Evolutionary conservation across 176 grass and related monocot genomes (phyloP), one percentile per base, ranked within the genome.

Genomic region (Carex cristatella): DNA sequence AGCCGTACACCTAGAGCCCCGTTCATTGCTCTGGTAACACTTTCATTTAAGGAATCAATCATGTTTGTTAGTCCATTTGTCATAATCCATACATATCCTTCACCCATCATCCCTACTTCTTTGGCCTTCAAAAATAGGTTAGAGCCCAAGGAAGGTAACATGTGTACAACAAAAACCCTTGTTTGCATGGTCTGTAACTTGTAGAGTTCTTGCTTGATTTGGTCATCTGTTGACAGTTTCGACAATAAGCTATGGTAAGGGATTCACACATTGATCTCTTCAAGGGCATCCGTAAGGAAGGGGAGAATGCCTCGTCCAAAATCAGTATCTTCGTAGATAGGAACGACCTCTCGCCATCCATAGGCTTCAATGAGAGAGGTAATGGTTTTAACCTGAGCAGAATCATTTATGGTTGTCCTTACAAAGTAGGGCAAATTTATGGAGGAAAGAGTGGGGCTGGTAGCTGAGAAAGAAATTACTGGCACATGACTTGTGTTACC

Each of bases 291-390:
- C 1, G 54, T 28, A 56, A 94, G 86, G 19, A 87, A 75, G 37
- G 86, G 86, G 44, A 94, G 28, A 7, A 94, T 89, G 72, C 86
- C 85, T 58, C 84, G 82, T 3, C 93, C 90, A 65, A 88, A 89
- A 2, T 90, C 65, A 3, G 61, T 83, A 7, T 92, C 88, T 5
- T 89, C 82, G 18, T 89, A 90, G 71, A 90, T 42, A 10, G 18
- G 84, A 19, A 92, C 86, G 55, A 90, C 84, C 13, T 92, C 32
- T 85, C 70, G 87, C 93, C 93, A 94, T 89, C 88, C 88, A 73
- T 89, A 91, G 19, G 90, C 63, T 64, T 90, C 84, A 3, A 91
- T 86, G 16, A 94, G 55, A 4, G 90, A 81, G 35, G 83, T 58
- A 32, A 94, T 94, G 81, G 81, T 85, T 19, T 37, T 82, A 30